These are phyloP conservation scores for Exserohilum turcica DNA, from an alignment of 2,329 filamentous ascomycete genomes.

Conservation along the genomic window DNA sequence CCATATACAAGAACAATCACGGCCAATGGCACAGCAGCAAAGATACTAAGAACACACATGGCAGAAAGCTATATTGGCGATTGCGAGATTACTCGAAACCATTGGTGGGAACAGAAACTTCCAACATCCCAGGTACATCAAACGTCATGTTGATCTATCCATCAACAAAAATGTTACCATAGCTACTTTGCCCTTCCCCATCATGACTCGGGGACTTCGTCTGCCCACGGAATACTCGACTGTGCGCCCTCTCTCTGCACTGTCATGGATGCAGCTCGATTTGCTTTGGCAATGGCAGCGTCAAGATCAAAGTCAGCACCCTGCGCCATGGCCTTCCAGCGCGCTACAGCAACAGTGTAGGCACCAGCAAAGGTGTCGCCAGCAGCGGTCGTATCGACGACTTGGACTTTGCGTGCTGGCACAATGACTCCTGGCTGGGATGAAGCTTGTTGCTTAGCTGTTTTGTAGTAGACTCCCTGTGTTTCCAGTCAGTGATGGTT, in stretches of 20 bases:
- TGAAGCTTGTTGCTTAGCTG: constrained; percentile 52
- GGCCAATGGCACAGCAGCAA: no score
- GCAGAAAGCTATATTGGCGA: no score
- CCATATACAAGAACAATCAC: no score
- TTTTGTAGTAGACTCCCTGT: constrained; percentile 51
- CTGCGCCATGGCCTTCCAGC: constrained; percentile 49
- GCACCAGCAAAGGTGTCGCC: constrained; percentile 93
- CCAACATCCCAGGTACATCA: no score
- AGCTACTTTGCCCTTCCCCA: no score
- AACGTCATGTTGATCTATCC: no score
- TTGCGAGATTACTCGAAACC: no score
- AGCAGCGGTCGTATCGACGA: constrained; percentile 92
- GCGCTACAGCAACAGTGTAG: constrained; percentile 76
- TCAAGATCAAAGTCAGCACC: constrained; percentile 57
- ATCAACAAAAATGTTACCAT: neutral
- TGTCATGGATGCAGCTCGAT: constrained; percentile 67
- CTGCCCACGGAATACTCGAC: constrained; percentile 68
- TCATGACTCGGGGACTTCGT: constrained; percentile 53
- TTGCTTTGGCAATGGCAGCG: constrained; percentile 65
- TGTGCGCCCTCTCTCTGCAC: constrained; percentile 69
- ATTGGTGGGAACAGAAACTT: no score
- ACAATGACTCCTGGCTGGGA: constrained; percentile 54
- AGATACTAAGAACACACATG: no score
- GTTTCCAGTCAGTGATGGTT: neutral
- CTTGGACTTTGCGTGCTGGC: constrained; percentile 70